Base-by-base conservation (phyloP, 306 rosid species). In the Oemleria cerasiformis region DNA sequence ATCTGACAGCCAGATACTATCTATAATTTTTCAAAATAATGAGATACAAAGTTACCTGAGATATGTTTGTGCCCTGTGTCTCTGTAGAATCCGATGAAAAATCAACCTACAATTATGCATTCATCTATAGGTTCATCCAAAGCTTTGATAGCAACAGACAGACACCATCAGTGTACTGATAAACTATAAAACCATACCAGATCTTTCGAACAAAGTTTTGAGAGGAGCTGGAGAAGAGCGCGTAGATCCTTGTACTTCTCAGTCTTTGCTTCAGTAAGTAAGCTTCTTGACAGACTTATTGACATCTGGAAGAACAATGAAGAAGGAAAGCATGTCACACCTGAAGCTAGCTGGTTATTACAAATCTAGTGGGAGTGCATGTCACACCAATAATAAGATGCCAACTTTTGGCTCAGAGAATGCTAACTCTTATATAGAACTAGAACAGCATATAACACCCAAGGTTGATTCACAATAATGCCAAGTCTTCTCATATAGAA, bases 151-250 rank as follows among this genome's bases (percentile, higher is more conserved):
- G 39, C 38, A 63, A 38, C 44, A 45, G 16, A 77, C 15, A 1
- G 44, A 25, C 53, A 21, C 6, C 15, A 36, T 1, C 47, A 72
- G 38, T 19, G 55, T 56, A 42, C 39, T 71, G 38, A 67, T 39
- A 38, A 23, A 53, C 25, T 14, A 16, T 47, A 45, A 79, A 62
- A 64, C 39, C 59, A 65, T 80, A 93, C 98, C 88, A 93, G 84
- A 86, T 93, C 97, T 82, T 88, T 93, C 47, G 96, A 93, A 74
- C 98, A 93, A 72, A 93, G 97, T 76, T 83, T 86, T 68, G 94
- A 88, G 65, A 93, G 96, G 83, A 93, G 98, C 65, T 91, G 98
- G 78, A 93, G 97, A 84, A 93, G 97, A 64, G 98, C 98, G 60
- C 97, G 97, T 77, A 93, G 82, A 81, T 93, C 98, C 85, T 84